phyloP scores from a whole-genome alignment of 495 filamentous ascomycete genomes.

The Mycothermus thermophilus region DNA sequence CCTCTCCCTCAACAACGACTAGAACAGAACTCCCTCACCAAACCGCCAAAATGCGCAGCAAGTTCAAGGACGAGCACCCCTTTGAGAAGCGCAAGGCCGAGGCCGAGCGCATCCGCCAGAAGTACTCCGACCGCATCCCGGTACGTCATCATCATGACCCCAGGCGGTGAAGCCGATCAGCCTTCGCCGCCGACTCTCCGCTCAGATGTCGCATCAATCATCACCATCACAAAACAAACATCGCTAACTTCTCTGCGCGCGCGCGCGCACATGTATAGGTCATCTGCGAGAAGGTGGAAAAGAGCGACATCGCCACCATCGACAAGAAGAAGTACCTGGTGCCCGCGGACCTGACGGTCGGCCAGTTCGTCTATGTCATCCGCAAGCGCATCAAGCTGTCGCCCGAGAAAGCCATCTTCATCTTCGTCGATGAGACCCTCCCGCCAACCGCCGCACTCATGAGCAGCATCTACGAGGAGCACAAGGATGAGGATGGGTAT shows the following conservation, averaged over 20 bases:
- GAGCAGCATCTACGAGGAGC: slow-evolving; percentile 99
- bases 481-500: slow-evolving; percentile 71
- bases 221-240: not conserved
- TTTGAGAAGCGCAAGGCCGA: slow-evolving; percentile 99
- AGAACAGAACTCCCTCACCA: no score
- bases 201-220: not conserved
- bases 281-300: slow-evolving; percentile 99
- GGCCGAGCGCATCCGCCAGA: slow-evolving; percentile 96
- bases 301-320: slow-evolving; percentile 97
- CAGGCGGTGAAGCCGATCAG: slow-evolving; percentile 5
- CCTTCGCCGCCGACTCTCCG: not conserved
- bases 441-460: slow-evolving; percentile 95
- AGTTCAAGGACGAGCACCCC: slow-evolving; percentile 99
- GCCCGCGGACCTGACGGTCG: slow-evolving; percentile 92
- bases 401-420: slow-evolving; percentile 99
- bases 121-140: slow-evolving; percentile 96
- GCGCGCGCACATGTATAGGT: slow-evolving; percentile 47
- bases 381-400: slow-evolving; percentile 99
- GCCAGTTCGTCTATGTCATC: slow-evolving; percentile 99
- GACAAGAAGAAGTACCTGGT: slow-evolving; percentile 99
- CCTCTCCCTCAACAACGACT: no score
- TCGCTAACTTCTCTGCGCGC: no score
- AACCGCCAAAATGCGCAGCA: slow-evolving; percentile 74
- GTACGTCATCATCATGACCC: slow-evolving; percentile 43
- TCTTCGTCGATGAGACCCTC: slow-evolving; percentile 98